These are phyloP conservation scores for Irpex sp. DNA, from an alignment of 1,284 basidiomycete genomes.

Conservation along the genomic window DNA sequence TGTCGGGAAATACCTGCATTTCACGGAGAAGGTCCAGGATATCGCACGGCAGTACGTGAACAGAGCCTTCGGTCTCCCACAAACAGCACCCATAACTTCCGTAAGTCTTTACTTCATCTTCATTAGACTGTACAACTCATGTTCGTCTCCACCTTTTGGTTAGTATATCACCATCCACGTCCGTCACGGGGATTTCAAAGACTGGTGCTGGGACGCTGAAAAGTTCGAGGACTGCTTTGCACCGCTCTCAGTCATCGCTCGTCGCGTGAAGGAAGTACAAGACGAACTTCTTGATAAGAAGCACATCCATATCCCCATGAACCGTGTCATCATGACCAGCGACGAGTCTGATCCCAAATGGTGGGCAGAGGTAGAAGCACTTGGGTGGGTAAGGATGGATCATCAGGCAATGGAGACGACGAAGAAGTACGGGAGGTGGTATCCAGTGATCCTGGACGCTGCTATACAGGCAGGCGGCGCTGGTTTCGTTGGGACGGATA, in stretches of 20 bases:
- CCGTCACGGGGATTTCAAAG: conserved; percentile 58
- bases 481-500: conserved; percentile 68
- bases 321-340: conserved; percentile 67
- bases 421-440: conserved; percentile 57
- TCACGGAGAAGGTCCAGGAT: conserved; percentile 34
- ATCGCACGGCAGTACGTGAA: conserved; percentile 39
- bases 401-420: conserved; percentile 47
- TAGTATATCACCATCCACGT: conserved; percentile 65
- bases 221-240: conserved; percentile 59
- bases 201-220: conserved; percentile 41
- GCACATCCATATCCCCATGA: conserved; percentile 41
- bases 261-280: conserved; percentile 60
- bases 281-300: conserved; percentile 47
- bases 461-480: conserved; percentile 60
- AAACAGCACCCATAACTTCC: conserved; percentile 21
- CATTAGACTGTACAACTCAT: not conserved
- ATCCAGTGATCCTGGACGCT: conserved; percentile 66
- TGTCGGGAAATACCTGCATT: conserved; percentile 44
- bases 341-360: conserved; percentile 63
- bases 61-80: conserved; percentile 33
- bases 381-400: conserved; percentile 61
- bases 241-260: conserved; percentile 50
- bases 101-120: too few relatives aligned
- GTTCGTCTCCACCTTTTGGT: not conserved
- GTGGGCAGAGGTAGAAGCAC: conserved; percentile 56